These are phyloP conservation scores for Obba rivulosa DNA, from an alignment of 768 basidiomycete genomes.

Conservation along the genomic window DNA sequence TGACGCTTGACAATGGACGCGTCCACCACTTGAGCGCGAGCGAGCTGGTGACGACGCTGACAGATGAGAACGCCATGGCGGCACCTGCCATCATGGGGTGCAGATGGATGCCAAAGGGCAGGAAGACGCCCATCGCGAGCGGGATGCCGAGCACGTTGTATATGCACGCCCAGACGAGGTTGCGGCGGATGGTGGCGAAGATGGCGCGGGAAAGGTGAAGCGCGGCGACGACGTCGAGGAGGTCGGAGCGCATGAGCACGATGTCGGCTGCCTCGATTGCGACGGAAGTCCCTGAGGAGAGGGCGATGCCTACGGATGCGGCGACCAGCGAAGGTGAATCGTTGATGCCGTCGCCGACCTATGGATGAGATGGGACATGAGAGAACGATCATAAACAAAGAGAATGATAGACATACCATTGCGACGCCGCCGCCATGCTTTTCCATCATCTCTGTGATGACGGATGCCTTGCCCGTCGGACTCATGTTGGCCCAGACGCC, in stretches of 20 bases:
- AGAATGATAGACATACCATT: slow-evolving; percentile 56
- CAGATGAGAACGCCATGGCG: slow-evolving; percentile 97
- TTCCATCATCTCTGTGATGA: slow-evolving; percentile 77
- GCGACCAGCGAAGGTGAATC: slow-evolving; percentile 97
- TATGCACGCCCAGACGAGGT: slow-evolving; percentile 93
- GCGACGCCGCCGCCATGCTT: slow-evolving; percentile 71
- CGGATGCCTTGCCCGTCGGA: slow-evolving; percentile 90
- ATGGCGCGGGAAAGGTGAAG: slow-evolving; percentile 86
- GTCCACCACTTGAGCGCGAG: slow-evolving; percentile 83
- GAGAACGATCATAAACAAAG: background rate
- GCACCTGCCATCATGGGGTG: slow-evolving; percentile 99
- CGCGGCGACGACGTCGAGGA: slow-evolving; percentile 96
- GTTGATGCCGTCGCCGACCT: slow-evolving; percentile 99
- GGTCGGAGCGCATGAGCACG: slow-evolving; percentile 94
- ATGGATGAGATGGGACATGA: slow-evolving; percentile 1
- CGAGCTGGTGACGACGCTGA: slow-evolving; percentile 90
- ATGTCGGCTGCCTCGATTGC: slow-evolving; percentile 98
- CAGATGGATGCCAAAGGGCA: slow-evolving; percentile 87
- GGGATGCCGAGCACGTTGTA: slow-evolving; percentile 94
- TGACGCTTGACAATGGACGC: slow-evolving; percentile 61
- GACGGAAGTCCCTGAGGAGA: slow-evolving; percentile 94
- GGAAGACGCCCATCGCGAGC: slow-evolving; percentile 94
- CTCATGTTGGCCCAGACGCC: slow-evolving; percentile 91
- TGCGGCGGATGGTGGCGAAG: slow-evolving; percentile 85
- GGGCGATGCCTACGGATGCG: slow-evolving; percentile 92